A percentile compares a stretch with the other conserved stretches of the same genome.
phyloP scores from a whole-genome alignment of 345 rosid species.

The Eucalyptus leucophloia region DNA sequence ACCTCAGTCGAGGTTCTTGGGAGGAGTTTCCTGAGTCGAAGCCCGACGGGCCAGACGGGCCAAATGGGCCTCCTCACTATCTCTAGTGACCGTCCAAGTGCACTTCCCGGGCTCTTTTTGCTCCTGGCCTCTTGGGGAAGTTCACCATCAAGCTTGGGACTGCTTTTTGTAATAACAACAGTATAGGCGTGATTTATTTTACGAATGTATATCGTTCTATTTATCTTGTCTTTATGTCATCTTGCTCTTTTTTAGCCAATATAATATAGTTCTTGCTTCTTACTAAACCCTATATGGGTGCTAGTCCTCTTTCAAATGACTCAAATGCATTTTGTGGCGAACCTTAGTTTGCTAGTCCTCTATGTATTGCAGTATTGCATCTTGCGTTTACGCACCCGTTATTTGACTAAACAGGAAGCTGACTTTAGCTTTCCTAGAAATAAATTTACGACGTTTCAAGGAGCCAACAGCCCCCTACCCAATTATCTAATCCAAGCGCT shows the following conservation, averaged over 20 bases:
- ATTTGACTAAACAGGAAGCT: not conserved
- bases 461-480: not conserved
- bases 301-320: not conserved
- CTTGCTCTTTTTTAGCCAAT: not conserved
- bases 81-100: not conserved
- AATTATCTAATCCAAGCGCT: not conserved
- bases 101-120: not conserved
- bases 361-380: not conserved
- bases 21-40: slow-evolving; percentile 19
- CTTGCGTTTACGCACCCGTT: not conserved
- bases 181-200: not conserved
- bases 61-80: not conserved
- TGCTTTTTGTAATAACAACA: not conserved
- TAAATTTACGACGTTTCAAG: not conserved
- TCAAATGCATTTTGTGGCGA: not conserved
- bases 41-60: not conserved
- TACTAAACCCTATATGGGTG: not conserved
- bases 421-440: not conserved
- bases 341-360: not conserved
- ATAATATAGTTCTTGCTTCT: not conserved
- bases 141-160: not conserved
- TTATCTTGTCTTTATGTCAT: not conserved
- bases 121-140: not conserved
- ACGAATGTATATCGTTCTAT: not conserved
- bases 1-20: slow-evolving; percentile 10